Evolutionary conservation across 768 basidiomycete species (phyloP), one percentile per base, ranked within the genome.

Genomic region (Pleurotus pulmonarius): DNA sequence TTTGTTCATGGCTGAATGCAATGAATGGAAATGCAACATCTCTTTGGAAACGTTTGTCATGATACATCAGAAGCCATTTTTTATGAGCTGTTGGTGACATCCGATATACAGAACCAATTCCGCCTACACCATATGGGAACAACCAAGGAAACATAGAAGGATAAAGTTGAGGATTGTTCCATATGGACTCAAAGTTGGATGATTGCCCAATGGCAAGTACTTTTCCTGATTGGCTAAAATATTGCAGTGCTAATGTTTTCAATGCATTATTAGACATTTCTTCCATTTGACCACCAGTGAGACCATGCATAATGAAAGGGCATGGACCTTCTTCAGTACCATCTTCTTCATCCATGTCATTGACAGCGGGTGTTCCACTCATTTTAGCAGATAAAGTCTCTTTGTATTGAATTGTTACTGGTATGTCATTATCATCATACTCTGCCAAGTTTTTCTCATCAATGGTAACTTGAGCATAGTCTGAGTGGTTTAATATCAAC

Each of bases 111-210:
- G 54, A 26, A 15, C 69, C 69, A 18, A 70, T 61, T 2, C 67
- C 62, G 12, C 71, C 71, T 18, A 61, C 25, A 0, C 76, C 74
- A 64, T 75, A 77, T 4, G 71, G 75, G 65, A 72, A 78, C 1
- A 78, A 49, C 69, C 70, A 72, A 1, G 68, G 71, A 59, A 71
- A 65, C 63, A 70, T 72, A 37, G 58, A 59, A 1, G 69, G 69
- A 59, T 67, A 72, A 15, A 71, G 49, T 9, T 59, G 41, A 5
- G 66, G 62, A 56, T 73, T 73, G 15, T 64, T 51, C 29, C 55
- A 64, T 1, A 64, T 55, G 24, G 64, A 64, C 41, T 68, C 58
- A 4, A 65, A 61, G 1, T 57, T 15, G 0, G 41, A 20, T 1
- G 26, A 43, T 43, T 65, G 63, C 3, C 65, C 68, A 20, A 68